These are phyloP conservation scores for Penicillium sp. DNA, from an alignment of 2,329 filamentous ascomycete genomes.

Conservation along the genomic window DNA sequence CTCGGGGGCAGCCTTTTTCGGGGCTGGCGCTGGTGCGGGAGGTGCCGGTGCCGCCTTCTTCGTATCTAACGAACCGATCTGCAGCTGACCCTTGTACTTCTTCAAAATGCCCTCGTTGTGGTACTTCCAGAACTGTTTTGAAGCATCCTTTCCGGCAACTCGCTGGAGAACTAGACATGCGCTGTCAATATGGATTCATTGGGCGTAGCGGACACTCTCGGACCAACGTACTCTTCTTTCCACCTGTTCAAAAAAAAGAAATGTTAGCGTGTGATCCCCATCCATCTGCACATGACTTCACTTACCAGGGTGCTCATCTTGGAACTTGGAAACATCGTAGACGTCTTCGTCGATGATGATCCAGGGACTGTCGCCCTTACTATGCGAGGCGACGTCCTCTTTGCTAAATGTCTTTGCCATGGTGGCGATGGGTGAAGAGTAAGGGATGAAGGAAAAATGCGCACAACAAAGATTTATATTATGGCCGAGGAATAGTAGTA, in stretches of 20 bases:
- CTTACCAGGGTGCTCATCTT: slow-evolving; percentile 70
- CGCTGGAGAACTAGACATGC: slow-evolving; percentile 56
- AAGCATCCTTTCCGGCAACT: slow-evolving; percentile 65
- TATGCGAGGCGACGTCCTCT: slow-evolving; percentile 86
- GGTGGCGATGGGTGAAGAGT: slow-evolving; percentile 24
- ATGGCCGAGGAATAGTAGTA: slow-evolving; percentile 5
- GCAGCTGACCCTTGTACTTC: slow-evolving; percentile 60
- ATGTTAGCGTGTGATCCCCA: slow-evolving; percentile 1
- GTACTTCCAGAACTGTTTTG: slow-evolving; percentile 67
- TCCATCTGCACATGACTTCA: background rate
- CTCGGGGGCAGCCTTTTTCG: slow-evolving; percentile 52
- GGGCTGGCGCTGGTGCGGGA: slow-evolving; percentile 41
- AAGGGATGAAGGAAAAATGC: background rate
- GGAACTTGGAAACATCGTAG: slow-evolving; percentile 88
- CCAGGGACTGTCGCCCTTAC: slow-evolving; percentile 80
- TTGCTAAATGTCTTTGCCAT: slow-evolving; percentile 89
- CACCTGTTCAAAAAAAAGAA: slow-evolving; percentile 49
- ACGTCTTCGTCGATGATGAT: slow-evolving; percentile 93
- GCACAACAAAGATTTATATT: background rate
- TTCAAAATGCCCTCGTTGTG: slow-evolving; percentile 61
- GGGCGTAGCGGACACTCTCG: background rate
- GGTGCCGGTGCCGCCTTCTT: slow-evolving; percentile 60
- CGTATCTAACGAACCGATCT: slow-evolving; percentile 73
- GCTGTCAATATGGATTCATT: slow-evolving; percentile 20
- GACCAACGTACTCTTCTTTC: slow-evolving; percentile 62